phyloP scores from a whole-genome alignment of 441 rosid species.

The Melastoma candidum region DNA sequence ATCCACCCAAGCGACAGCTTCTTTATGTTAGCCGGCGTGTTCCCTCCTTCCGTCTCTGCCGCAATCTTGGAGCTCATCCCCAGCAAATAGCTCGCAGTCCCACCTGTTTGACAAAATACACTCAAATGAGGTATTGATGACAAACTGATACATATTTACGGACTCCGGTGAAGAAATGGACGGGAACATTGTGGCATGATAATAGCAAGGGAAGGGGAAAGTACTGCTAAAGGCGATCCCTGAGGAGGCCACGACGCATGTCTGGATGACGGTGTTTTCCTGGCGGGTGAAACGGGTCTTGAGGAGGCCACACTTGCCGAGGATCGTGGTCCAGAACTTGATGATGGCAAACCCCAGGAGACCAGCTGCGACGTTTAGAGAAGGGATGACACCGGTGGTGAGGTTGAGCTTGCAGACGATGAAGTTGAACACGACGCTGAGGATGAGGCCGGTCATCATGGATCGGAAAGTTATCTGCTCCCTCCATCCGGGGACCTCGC shows the following conservation, averaged over 20 bases:
- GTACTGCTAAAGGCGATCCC: slow-evolving; percentile 92
- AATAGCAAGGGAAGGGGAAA: slow-evolving; percentile 1
- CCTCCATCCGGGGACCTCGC: slow-evolving; percentile 50
- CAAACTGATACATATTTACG: slow-evolving; percentile 1
- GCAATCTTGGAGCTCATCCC: slow-evolving; percentile 63
- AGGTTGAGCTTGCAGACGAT: slow-evolving; percentile 50
- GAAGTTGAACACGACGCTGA: slow-evolving; percentile 37
- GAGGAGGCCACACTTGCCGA: slow-evolving; percentile 35
- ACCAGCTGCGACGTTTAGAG: slow-evolving; percentile 83
- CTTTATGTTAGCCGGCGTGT: slow-evolving; percentile 43
- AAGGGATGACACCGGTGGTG: slow-evolving; percentile 85
- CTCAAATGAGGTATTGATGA: neutral
- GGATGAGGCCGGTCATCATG: slow-evolving; percentile 37
- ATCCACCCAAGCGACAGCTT: slow-evolving; percentile 62
- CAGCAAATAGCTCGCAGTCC: slow-evolving; percentile 67
- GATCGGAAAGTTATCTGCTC: slow-evolving; percentile 61
- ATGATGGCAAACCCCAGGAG: slow-evolving; percentile 63
- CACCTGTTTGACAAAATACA: slow-evolving; percentile 30
- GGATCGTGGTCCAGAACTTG: slow-evolving; percentile 43
- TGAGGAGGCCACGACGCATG: slow-evolving; percentile 52
- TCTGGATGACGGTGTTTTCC: slow-evolving; percentile 49
- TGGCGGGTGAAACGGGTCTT: slow-evolving; percentile 77
- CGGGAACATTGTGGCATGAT: neutral
- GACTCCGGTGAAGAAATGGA: neutral
- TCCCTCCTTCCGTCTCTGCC: slow-evolving; percentile 42